phyloP scores from a whole-genome alignment of 768 basidiomycete genomes.

The Suillus plorans region DNA sequence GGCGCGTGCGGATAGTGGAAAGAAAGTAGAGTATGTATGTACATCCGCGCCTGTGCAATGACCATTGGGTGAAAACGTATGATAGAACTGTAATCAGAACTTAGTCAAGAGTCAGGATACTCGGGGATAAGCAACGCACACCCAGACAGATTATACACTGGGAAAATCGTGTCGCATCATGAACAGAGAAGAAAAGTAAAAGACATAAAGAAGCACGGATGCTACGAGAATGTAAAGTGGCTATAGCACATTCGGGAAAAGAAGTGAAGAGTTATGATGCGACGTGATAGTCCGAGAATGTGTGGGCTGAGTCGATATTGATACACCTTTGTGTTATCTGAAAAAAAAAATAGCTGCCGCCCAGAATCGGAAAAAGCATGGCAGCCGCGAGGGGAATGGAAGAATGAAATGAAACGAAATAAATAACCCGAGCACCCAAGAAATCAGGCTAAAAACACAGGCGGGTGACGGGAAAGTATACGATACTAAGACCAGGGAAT shows the following conservation, averaged over 20 bases:
- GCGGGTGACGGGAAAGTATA: slow-evolving; percentile 19
- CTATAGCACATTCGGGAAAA: slow-evolving; percentile 25
- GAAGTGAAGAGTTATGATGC: slow-evolving; percentile 26
- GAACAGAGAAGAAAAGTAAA: slow-evolving; percentile 21
- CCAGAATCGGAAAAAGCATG: neutral
- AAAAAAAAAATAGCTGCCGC: neutral
- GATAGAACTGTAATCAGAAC: slow-evolving; percentile 12
- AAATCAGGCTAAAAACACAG: slow-evolving; percentile 30
- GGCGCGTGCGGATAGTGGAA: slow-evolving; percentile 13
- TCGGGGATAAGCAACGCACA: slow-evolving; percentile 16
- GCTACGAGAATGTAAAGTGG: neutral
- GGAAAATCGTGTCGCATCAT: slow-evolving; percentile 35
- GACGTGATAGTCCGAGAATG: slow-evolving; percentile 30
- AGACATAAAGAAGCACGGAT: neutral
- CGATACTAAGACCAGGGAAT: slow-evolving; percentile 21
- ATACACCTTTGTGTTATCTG: slow-evolving; percentile 21
- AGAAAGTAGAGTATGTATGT: slow-evolving; percentile 27
- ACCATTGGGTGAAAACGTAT: slow-evolving; percentile 25
- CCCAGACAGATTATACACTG: slow-evolving; percentile 26
- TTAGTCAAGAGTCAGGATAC: slow-evolving; percentile 9
- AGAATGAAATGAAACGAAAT: slow-evolving; percentile 12
- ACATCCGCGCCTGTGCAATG: slow-evolving; percentile 11
- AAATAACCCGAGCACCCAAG: slow-evolving; percentile 19
- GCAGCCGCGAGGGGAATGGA: neutral
- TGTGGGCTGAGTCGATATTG: slow-evolving; percentile 32